Evolutionary conservation across 2,329 filamentous ascomycete genomes (phyloP).

Genomic region (Coniochaeta hoffmannii): DNA sequence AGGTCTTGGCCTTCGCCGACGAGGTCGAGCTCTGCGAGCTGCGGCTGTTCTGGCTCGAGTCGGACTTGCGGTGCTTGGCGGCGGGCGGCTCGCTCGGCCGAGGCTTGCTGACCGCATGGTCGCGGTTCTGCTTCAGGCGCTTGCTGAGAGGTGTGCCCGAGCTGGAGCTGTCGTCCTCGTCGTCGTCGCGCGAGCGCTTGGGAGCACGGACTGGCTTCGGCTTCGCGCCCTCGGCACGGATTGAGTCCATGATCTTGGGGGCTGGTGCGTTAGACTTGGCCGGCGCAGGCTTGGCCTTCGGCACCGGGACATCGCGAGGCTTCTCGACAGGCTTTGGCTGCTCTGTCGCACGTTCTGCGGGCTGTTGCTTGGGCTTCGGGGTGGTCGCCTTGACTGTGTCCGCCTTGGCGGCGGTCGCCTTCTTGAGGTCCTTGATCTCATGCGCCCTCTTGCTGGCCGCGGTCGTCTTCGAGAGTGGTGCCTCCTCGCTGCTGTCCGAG

Average conservation of each 20-base stretch:
- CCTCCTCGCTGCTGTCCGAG: slow-evolving; percentile 45
- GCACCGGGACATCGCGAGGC: slow-evolving; percentile 14
- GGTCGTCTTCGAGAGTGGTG: slow-evolving; percentile 30
- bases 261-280: slow-evolving; percentile 5
- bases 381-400: too few relatives aligned
- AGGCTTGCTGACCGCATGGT: slow-evolving; percentile 13
- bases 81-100: slow-evolving; percentile 8
- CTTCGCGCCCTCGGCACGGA: slow-evolving; percentile 18
- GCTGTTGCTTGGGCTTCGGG: slow-evolving; percentile 11
- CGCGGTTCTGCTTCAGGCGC: slow-evolving; percentile 46
- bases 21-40: slow-evolving; percentile 18
- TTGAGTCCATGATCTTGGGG: slow-evolving; percentile 24
- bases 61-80: slow-evolving; percentile 40
- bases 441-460: slow-evolving; percentile 6
- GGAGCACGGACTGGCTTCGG: slow-evolving; percentile 23
- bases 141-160: slow-evolving; percentile 52
- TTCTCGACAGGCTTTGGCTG: slow-evolving; percentile 15
- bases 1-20: slow-evolving; percentile 42
- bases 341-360: slow-evolving; percentile 16
- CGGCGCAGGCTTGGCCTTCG: slow-evolving; percentile 30
- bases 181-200: slow-evolving; percentile 47
- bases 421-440: slow-evolving; percentile 7
- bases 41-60: slow-evolving; percentile 35
- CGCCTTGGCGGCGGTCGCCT: too few relatives aligned
- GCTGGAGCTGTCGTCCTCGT: slow-evolving; percentile 51